These are phyloP conservation scores for Talaromyces borbonicus DNA, from an alignment of 495 filamentous ascomycete genomes.

Conservation along the genomic window DNA sequence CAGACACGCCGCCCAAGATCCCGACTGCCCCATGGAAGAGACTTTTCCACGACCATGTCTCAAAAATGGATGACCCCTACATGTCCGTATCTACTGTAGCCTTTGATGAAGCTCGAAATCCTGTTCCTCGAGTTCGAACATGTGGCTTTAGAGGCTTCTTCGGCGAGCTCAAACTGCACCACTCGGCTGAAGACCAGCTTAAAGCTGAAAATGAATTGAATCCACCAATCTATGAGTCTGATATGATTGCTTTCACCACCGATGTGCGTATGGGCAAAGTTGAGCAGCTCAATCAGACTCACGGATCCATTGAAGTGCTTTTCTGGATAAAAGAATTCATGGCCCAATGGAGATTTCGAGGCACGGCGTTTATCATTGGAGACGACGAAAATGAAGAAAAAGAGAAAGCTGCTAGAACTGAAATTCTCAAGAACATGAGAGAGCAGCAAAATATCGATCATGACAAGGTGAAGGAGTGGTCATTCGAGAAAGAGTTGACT, in stretches of 20 bases:
- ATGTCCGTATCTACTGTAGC: conserved; percentile 65
- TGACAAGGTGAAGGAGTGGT: conserved; percentile 35
- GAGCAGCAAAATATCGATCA: conserved; percentile 14
- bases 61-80: conserved; percentile 48
- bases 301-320: conserved; percentile 64
- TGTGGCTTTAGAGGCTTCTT: conserved; percentile 81
- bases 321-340: conserved; percentile 66
- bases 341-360: conserved; percentile 79
- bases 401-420: conserved; percentile 31
- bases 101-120: conserved; percentile 19
- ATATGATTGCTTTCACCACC: conserved; percentile 74
- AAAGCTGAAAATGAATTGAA: conserved; percentile 52
- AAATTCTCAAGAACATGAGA: conserved; percentile 27
- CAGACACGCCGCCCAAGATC: conserved; percentile 5
- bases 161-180: conserved; percentile 42
- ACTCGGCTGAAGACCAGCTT: conserved; percentile 50
- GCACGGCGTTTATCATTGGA: conserved; percentile 62
- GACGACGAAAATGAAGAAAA: conserved; percentile 23
- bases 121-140: conserved; percentile 50
- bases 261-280: conserved; percentile 82
- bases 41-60: conserved; percentile 54
- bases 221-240: conserved; percentile 56
- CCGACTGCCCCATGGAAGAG: conserved; percentile 55
- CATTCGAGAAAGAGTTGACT: conserved; percentile 66
- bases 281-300: conserved; percentile 46